Evolutionary conservation across 495 filamentous ascomycete genomes (phyloP).

Genomic region (Hypoxylon lienhwacheense): DNA sequence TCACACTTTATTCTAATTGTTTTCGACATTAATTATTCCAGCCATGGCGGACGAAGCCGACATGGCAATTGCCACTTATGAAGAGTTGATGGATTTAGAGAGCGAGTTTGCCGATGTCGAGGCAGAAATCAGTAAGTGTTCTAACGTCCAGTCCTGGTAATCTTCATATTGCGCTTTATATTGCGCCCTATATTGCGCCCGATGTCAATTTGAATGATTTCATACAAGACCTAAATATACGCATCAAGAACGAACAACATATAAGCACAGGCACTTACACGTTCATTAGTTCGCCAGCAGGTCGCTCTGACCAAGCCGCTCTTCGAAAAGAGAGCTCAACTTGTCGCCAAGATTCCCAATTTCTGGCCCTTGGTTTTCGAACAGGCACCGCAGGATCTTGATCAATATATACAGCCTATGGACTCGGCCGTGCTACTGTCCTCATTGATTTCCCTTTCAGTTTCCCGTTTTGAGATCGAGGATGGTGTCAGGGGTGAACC

Average conservation of each 20-base stretch:
- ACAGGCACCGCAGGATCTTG: slow-evolving; percentile 77
- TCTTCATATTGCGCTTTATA: too few species aligned
- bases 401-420: slow-evolving; percentile 76
- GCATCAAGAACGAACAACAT: too few species aligned
- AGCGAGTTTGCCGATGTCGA: slow-evolving; percentile 71
- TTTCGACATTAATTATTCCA: background rate
- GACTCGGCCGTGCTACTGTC: slow-evolving; percentile 70
- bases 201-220: too few species aligned
- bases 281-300: slow-evolving; percentile 58
- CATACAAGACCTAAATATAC: background rate
- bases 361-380: slow-evolving; percentile 92
- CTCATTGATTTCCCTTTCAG: slow-evolving; percentile 62
- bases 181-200: too few species aligned
- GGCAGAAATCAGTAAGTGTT: slow-evolving; percentile 65
- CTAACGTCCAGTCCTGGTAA: background rate
- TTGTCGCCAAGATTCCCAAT: slow-evolving; percentile 68
- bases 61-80: slow-evolving; percentile 51
- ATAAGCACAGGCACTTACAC: slow-evolving; percentile 17
- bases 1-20: background rate
- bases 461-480: slow-evolving; percentile 75
- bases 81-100: slow-evolving; percentile 65
- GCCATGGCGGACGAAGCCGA: slow-evolving; percentile 49
- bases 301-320: slow-evolving; percentile 56
- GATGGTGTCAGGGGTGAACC: slow-evolving; percentile 61
- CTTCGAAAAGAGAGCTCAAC: slow-evolving; percentile 69